phyloP scores from a whole-genome alignment of 2,329 filamentous ascomycete genomes.

The Calonectria montana region DNA sequence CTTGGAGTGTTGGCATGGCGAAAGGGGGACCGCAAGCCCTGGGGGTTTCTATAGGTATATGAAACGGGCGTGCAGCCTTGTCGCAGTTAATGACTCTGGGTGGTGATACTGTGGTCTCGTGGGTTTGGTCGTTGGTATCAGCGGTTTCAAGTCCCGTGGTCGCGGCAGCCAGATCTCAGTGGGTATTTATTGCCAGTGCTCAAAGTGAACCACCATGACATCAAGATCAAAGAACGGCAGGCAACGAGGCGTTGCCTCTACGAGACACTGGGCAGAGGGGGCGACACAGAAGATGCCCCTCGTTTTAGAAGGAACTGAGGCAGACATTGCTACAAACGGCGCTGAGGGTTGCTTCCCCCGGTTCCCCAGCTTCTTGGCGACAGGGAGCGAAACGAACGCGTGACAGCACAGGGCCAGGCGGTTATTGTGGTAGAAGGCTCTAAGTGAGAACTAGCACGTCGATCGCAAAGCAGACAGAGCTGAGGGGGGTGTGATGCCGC shows the following conservation, averaged over 20 bases:
- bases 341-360: not conserved
- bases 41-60: constrained; percentile 12
- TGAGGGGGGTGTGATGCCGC: constrained; percentile 33
- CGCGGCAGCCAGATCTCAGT: not conserved
- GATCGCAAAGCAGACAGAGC: not conserved
- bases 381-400: not conserved
- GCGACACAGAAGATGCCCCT: not conserved
- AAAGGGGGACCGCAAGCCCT: constrained; percentile 4
- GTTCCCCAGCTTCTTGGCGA: not conserved
- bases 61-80: not conserved
- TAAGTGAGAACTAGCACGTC: not conserved
- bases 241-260: not conserved
- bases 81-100: not conserved
- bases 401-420: not conserved
- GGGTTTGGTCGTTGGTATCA: constrained; percentile 9
- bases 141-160: constrained; percentile 16
- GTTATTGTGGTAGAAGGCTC: not conserved
- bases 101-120: constrained; percentile 20
- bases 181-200: not conserved
- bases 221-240: not conserved
- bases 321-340: not conserved
- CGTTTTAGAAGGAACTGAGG: not conserved
- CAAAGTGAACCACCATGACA: not conserved
- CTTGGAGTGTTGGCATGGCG: constrained; percentile 41
- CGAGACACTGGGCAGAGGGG: not conserved